Evolutionary conservation across 768 basidiomycete genomes (phyloP).

Genomic region (Glaciozyma antarctica): DNA sequence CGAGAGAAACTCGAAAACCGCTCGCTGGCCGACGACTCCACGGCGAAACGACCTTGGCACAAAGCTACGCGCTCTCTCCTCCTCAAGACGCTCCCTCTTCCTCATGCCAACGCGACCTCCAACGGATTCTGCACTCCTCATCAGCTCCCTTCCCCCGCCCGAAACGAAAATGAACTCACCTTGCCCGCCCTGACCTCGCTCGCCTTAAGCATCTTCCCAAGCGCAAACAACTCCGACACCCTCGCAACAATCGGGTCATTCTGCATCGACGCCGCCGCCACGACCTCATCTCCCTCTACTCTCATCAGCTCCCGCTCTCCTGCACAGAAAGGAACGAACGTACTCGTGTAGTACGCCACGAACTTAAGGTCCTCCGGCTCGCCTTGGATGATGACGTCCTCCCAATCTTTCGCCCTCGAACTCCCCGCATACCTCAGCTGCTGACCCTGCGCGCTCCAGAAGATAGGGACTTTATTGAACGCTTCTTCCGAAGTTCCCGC

Average conservation of each 20-base stretch:
- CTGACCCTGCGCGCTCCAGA: constrained; percentile 87
- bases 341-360: constrained; percentile 56
- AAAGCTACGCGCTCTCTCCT: too few species aligned
- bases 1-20: too few species aligned
- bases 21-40: too few species aligned
- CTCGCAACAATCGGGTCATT: constrained; percentile 48
- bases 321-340: constrained; percentile 41
- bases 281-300: constrained; percentile 25
- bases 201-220: constrained; percentile 69
- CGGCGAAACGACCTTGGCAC: too few species aligned
- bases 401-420: constrained; percentile 50
- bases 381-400: constrained; percentile 70
- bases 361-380: constrained; percentile 71
- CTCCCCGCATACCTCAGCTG: constrained; percentile 77
- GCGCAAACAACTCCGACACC: constrained; percentile 64
- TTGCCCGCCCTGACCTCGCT: constrained; percentile 65
- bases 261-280: constrained; percentile 32
- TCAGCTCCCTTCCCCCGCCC: too few species aligned
- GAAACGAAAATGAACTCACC: constrained; percentile 19
- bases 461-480: constrained; percentile 68
- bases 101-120: too few species aligned
- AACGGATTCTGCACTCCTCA: too few species aligned
- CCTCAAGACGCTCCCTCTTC: too few species aligned
- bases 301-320: neutral
- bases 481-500: constrained; percentile 49